Conservation (phyloP, 192 early-diverging fungal species). For the Linnemannia exigua region DNA sequence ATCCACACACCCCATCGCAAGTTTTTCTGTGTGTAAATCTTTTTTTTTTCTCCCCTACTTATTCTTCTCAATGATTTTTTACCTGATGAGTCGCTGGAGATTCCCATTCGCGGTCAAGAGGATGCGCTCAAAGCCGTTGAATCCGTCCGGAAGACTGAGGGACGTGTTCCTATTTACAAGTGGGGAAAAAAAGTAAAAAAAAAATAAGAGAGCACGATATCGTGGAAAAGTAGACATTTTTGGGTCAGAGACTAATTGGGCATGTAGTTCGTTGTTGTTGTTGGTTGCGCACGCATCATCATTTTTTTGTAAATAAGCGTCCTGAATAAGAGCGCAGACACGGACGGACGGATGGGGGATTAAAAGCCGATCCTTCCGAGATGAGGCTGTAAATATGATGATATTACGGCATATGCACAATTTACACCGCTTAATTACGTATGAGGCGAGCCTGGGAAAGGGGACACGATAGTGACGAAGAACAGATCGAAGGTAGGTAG, state of each 20-base stretch:
- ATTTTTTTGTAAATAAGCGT: no score
- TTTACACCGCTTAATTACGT: background rate
- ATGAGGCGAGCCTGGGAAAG: no score
- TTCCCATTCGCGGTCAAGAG: constrained; percentile 63
- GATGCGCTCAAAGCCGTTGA: constrained; percentile 58
- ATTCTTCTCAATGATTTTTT: background rate
- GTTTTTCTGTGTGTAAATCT: background rate
- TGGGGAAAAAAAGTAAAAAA: no score
- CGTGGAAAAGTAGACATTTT: background rate
- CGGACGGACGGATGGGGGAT: background rate
- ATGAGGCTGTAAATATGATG: background rate
- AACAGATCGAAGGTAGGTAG: background rate
- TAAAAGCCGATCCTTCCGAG: no score
- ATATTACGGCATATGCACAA: no score
- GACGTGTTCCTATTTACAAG: constrained; percentile 52
- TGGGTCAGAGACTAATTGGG: background rate
- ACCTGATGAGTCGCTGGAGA: constrained; percentile 62
- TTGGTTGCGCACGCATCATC: background rate
- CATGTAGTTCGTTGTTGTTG: background rate
- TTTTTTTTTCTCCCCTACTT: background rate
- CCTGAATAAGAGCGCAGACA: no score
- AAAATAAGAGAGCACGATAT: constrained; percentile 8
- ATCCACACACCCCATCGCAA: no score
- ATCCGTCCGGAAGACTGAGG: constrained; percentile 52
- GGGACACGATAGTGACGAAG: background rate